Evolutionary conservation across 805 yeast species (phyloP).

Genomic region (Saccharomycopsis sp.): DNA sequence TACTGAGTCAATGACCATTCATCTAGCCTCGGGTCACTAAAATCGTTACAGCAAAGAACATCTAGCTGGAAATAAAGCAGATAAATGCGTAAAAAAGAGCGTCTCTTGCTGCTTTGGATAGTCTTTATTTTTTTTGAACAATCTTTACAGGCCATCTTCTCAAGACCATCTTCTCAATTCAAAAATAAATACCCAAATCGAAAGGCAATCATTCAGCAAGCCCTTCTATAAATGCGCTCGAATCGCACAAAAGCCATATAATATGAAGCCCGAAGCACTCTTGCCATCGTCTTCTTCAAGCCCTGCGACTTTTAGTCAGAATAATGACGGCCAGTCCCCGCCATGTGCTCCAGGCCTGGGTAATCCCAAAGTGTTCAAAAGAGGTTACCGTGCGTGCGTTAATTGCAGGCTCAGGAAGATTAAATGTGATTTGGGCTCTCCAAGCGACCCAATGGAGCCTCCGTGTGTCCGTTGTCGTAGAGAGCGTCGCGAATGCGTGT

Average conservation of each 20-base stretch:
- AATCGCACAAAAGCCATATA: neutral
- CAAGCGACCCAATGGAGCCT: constrained; percentile 64
- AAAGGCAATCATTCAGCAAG: too few species aligned
- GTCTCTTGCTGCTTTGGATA: too few species aligned
- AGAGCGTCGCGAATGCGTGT: constrained; percentile 75
- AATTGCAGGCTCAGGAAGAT: constrained; percentile 82
- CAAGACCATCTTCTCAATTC: too few species aligned
- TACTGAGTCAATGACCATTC: too few species aligned
- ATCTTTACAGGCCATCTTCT: too few species aligned
- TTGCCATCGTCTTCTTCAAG: neutral
- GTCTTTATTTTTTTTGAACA: too few species aligned
- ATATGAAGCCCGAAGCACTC: neutral
- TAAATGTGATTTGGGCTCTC: constrained; percentile 78
- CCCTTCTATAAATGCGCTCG: neutral
- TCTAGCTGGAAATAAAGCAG: too few species aligned
- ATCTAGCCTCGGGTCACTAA: too few species aligned
- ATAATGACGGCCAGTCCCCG: neutral
- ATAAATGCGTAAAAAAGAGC: too few species aligned
- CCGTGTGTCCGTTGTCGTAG: constrained; percentile 83
- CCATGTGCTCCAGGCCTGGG: neutral
- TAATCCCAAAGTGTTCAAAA: constrained; percentile 34
- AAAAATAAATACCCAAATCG: too few species aligned
- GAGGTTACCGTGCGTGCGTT: constrained; percentile 78
- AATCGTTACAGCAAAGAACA: too few species aligned
- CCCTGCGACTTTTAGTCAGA: neutral